Evolutionary conservation across 192 early-diverging fungal species (phyloP).

Genomic region (Neocallimastix lanati): DNA sequence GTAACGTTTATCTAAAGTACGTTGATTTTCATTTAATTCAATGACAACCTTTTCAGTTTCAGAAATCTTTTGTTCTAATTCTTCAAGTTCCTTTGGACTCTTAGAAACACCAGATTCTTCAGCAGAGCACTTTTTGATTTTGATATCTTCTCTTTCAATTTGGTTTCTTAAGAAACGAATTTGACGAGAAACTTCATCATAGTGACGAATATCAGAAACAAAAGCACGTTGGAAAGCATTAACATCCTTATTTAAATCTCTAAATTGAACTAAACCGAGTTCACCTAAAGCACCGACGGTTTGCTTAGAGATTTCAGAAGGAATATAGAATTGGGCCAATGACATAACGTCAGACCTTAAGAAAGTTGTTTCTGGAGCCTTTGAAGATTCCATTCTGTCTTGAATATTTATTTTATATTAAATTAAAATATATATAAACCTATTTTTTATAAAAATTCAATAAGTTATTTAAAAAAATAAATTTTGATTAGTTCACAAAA

Average conservation of each 20-base stretch:
- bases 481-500: no score
- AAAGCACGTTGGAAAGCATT: constrained; percentile 95
- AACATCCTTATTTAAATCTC: constrained; percentile 85
- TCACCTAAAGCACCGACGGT: constrained; percentile 45
- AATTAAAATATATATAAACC: neutral
- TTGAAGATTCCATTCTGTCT: neutral
- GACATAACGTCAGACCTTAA: neutral
- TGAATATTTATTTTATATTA: neutral
- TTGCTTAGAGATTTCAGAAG: neutral
- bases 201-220: constrained; percentile 81
- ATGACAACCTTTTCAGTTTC: constrained; percentile 66
- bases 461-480: no score
- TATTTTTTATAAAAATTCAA: no score
- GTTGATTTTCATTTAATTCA: constrained; percentile 74
- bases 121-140: constrained; percentile 8
- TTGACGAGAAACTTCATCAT: constrained; percentile 94
- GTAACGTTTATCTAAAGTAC: constrained; percentile 68
- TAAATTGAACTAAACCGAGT: constrained; percentile 81
- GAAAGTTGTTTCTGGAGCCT: neutral
- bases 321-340: neutral
- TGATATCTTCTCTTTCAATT: constrained; percentile 58
- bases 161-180: constrained; percentile 51
- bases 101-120: constrained; percentile 19
- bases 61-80: constrained; percentile 60
- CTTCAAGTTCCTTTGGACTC: constrained; percentile 80